phyloP scores from a whole-genome alignment of 2,329 filamentous ascomycete genomes.

The Sclerotinia minor region DNA sequence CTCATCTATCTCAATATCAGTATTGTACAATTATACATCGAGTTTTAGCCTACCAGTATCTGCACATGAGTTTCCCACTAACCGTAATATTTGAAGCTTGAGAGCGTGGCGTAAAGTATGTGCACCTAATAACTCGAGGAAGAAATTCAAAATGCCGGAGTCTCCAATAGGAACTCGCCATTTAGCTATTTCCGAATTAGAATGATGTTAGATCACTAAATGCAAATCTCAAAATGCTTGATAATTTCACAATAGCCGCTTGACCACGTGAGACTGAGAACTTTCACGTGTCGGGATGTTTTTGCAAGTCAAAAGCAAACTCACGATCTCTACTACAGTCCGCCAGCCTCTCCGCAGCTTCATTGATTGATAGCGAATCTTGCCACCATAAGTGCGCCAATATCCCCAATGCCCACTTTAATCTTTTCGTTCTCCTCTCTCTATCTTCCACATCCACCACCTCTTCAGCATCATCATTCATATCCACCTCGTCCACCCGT shows the following conservation, averaged over 20 bases:
- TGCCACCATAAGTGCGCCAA: constrained; percentile 46
- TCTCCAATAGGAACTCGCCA: constrained; percentile 60
- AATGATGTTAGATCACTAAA: background rate
- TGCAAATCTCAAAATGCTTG: background rate
- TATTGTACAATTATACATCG: background rate
- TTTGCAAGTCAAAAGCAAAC: constrained; percentile 34
- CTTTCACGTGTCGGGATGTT: background rate
- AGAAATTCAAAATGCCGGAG: constrained; percentile 59
- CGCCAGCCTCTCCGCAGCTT: constrained; percentile 53
- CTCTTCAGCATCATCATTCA: constrained; percentile 33
- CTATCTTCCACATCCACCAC: constrained; percentile 39
- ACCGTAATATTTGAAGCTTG: constrained; percentile 56
- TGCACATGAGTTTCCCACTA: constrained; percentile 63
- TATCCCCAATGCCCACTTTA: constrained; percentile 32
- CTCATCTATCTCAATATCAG: constrained; percentile 48
- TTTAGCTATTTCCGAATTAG: constrained; percentile 45
- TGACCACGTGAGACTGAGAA: constrained; percentile 13
- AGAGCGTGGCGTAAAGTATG: constrained; percentile 37
- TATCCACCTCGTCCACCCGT: constrained; percentile 23
- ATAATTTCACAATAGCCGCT: constrained; percentile 1
- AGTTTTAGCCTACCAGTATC: constrained; percentile 51
- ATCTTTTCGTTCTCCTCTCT: constrained; percentile 34
- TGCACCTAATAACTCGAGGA: constrained; percentile 49
- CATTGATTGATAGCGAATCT: constrained; percentile 47
- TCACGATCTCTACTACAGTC: constrained; percentile 58